Evolutionary conservation across 257 asterid species (phyloP).

Genomic region (Primulina eburnea): DNA sequence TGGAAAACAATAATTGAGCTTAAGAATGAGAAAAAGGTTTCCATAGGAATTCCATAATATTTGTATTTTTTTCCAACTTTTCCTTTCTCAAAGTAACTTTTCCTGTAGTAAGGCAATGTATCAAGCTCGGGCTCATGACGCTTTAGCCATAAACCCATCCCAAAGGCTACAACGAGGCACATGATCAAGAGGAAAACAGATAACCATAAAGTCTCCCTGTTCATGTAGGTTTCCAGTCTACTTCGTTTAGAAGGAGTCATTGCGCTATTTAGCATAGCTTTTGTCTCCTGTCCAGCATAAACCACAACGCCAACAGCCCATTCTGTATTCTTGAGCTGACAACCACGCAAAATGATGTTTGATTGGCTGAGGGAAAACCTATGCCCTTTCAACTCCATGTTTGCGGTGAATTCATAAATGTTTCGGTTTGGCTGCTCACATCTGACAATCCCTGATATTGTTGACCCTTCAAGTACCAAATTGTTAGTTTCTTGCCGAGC

Average conservation of each 20-base stretch:
- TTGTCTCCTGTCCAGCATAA: slow-evolving; percentile 96
- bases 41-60: slow-evolving; percentile 92
- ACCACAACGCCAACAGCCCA: slow-evolving; percentile 96
- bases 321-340: slow-evolving; percentile 95
- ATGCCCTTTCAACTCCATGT: slow-evolving; percentile 79
- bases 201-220: slow-evolving; percentile 90
- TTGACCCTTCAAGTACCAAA: slow-evolving; percentile 56
- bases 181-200: slow-evolving; percentile 78
- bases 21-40: slow-evolving; percentile 85
- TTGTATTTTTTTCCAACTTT: slow-evolving; percentile 56
- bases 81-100: slow-evolving; percentile 50
- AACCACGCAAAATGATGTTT: slow-evolving; percentile 91
- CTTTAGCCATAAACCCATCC: slow-evolving; percentile 91
- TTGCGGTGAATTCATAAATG: slow-evolving; percentile 92
- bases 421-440: slow-evolving; percentile 97
- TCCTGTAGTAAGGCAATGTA: slow-evolving; percentile 85
- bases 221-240: slow-evolving; percentile 93
- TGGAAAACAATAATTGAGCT: slow-evolving; percentile 96
- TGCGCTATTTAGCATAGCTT: slow-evolving; percentile 97
- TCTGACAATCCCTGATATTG: slow-evolving; percentile 67
- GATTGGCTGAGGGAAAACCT: slow-evolving; percentile 81
- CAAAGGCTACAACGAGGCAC: slow-evolving; percentile 82
- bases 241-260: slow-evolving; percentile 88
- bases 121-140: slow-evolving; percentile 65
- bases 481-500: slow-evolving; percentile 94